These are phyloP conservation scores for Polysphondylium violaceum DNA, from an alignment of 78 protist genomes.

Conservation along the genomic window DNA sequence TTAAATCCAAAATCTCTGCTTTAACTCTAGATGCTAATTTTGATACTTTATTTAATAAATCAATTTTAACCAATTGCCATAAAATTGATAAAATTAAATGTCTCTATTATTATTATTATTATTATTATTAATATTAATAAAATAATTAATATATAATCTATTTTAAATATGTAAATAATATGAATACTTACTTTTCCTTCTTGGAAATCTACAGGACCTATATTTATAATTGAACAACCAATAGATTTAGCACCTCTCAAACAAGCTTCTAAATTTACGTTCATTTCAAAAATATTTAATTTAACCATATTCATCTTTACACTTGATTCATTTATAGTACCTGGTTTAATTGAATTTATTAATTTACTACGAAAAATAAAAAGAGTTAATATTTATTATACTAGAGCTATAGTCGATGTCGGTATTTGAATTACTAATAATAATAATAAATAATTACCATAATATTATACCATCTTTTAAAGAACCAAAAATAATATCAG, in stretches of 20 bases:
- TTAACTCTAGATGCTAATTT: conserved; percentile 56
- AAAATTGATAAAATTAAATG: conserved; percentile 62
- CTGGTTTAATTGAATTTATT: conserved; percentile 64
- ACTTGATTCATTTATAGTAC: conserved; percentile 42
- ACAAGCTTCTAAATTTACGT: conserved; percentile 62
- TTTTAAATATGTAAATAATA: background rate
- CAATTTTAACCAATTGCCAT: conserved; percentile 76
- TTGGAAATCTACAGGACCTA: conserved; percentile 78
- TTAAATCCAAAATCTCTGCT: conserved; percentile 50
- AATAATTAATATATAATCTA: background rate
- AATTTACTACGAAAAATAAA: conserved; percentile 22
- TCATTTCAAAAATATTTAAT: conserved; percentile 64
- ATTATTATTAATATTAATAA: background rate
- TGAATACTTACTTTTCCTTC: conserved; percentile 33
- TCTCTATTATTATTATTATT: background rate
- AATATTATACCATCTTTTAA: conserved; percentile 71
- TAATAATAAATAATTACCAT: conserved; percentile 18
- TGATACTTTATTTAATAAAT: conserved; percentile 59
- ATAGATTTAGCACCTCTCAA: conserved; percentile 43
- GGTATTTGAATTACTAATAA: background rate
- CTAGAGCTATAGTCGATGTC: no score
- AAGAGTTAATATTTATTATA: background rate
- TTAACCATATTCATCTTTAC: conserved; percentile 17
- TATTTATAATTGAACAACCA: conserved; percentile 48
- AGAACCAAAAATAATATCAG: conserved; percentile 54